Evolutionary conservation across 169 alveolate species (phyloP).

Genomic region (Cryptosporidium bovis): DNA sequence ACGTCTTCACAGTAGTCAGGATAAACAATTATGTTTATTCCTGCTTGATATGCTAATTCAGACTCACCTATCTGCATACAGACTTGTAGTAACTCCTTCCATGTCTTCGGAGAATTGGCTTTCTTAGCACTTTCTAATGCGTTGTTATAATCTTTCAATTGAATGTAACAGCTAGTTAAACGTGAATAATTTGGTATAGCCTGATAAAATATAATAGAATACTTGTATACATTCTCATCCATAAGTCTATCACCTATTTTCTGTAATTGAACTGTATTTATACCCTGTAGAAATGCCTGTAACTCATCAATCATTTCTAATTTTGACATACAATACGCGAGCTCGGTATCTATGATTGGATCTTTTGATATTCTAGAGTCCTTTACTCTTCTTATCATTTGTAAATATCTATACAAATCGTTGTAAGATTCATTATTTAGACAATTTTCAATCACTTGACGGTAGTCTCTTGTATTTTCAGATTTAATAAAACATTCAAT

Average conservation of each 20-base stretch:
- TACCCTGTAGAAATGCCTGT: slow-evolving; percentile 90
- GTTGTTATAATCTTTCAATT: slow-evolving; percentile 92
- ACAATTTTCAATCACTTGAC: slow-evolving; percentile 80
- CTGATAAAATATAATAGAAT: slow-evolving; percentile 94
- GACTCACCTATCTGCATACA: slow-evolving; percentile 83
- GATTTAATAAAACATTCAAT: slow-evolving; percentile 95
- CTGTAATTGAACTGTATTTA: slow-evolving; percentile 91
- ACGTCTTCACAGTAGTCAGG: slow-evolving; percentile 98
- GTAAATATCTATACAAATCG: slow-evolving; percentile 88
- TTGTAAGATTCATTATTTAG: slow-evolving; percentile 79
- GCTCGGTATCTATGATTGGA: slow-evolving; percentile 91
- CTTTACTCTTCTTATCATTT: slow-evolving; percentile 90
- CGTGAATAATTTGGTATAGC: slow-evolving; percentile 96
- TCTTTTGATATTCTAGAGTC: slow-evolving; percentile 85
- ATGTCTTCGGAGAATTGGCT: slow-evolving; percentile 97
- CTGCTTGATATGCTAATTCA: slow-evolving; percentile 94
- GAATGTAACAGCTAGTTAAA: slow-evolving; percentile 95
- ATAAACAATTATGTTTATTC: slow-evolving; percentile 94
- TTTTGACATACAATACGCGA: slow-evolving; percentile 93
- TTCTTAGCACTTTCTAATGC: slow-evolving; percentile 99
- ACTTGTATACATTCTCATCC: slow-evolving; percentile 88
- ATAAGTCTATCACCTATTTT: slow-evolving; percentile 92
- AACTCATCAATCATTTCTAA: slow-evolving; percentile 89
- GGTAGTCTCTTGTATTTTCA: slow-evolving; percentile 89
- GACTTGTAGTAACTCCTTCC: slow-evolving; percentile 80